Conservation (phyloP, 2,329 filamentous ascomycete genomes). For the Cladosporium sphaerospermum region DNA sequence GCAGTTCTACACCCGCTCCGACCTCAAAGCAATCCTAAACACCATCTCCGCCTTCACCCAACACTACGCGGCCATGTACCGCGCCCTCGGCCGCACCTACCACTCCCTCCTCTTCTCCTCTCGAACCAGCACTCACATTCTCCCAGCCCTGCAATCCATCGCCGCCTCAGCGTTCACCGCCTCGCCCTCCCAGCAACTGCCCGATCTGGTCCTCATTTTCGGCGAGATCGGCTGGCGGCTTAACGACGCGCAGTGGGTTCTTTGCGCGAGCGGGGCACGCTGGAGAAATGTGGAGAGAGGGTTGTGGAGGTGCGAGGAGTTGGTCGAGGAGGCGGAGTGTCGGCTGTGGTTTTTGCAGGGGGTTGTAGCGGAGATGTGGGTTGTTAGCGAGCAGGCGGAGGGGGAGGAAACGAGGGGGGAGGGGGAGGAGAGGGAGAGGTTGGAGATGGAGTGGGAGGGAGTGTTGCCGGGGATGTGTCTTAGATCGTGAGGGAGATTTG, state of each 20-base stretch:
- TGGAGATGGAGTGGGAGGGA: not conserved
- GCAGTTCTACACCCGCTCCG: not conserved
- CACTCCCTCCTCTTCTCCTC: not conserved
- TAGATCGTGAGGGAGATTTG: not conserved
- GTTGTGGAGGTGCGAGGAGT: not conserved
- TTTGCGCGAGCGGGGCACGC: not conserved
- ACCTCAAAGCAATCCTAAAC: not conserved
- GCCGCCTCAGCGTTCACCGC: not conserved
- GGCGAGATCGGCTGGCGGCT: constrained; percentile 1
- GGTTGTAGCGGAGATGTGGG: constrained; percentile 3
- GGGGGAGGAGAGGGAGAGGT: not conserved
- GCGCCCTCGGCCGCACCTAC: constrained; percentile 1
- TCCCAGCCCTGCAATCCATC: not conserved
- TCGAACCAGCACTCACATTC: not conserved
- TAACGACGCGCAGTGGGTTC: not conserved
- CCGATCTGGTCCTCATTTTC: constrained; percentile 7
- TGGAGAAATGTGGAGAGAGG: not conserved
- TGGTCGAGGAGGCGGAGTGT: constrained; percentile 5
- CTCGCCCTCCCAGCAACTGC: not conserved
- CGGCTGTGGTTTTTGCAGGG: constrained; percentile 3
- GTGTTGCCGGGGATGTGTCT: constrained; percentile 6
- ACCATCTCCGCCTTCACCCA: not conserved
- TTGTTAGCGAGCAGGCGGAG: not conserved
- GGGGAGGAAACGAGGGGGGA: not conserved
- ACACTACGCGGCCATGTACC: constrained; percentile 3